phyloP scores from a whole-genome alignment of 1,284 basidiomycete species.

The Apiotrichum brassicae region DNA sequence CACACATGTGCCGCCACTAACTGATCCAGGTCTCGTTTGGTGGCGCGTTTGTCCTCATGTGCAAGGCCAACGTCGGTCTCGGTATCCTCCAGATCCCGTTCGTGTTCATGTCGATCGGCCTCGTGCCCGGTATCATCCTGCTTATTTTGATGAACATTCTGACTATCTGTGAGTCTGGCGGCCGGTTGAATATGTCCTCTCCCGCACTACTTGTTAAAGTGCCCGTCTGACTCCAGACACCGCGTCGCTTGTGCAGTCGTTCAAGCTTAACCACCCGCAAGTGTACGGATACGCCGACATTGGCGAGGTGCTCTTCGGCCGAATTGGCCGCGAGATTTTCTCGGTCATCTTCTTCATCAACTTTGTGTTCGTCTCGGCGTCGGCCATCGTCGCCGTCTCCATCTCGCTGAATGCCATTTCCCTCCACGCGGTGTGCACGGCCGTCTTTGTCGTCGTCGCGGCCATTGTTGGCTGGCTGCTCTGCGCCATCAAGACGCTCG shows the following conservation, averaged over 20 bases:
- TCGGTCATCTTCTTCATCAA: constrained; percentile 32
- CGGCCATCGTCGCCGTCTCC: constrained; percentile 20
- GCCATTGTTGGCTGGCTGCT: constrained; percentile 24
- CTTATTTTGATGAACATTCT: constrained; percentile 28
- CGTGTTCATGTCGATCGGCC: constrained; percentile 25
- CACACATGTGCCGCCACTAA: too few species aligned
- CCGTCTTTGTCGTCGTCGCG: constrained; percentile 26
- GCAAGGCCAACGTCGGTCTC: constrained; percentile 30
- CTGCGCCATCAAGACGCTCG: constrained; percentile 31
- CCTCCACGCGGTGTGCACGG: constrained; percentile 31
- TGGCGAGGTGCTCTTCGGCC: constrained; percentile 27
- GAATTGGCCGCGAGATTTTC: constrained; percentile 31
- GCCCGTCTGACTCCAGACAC: too few species aligned
- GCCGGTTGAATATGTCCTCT: too few species aligned
- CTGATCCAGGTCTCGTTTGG: constrained; percentile 10
- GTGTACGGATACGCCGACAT: too few species aligned
- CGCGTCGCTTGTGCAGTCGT: not conserved
- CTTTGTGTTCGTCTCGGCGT: constrained; percentile 23
- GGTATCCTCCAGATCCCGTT: constrained; percentile 32
- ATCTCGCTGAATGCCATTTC: constrained; percentile 33
- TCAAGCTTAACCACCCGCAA: too few species aligned
- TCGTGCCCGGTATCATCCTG: constrained; percentile 30
- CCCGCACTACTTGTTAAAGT: too few species aligned
- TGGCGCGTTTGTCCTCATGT: constrained; percentile 18
- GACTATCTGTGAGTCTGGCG: too few species aligned